phyloP scores from a whole-genome alignment of 2,329 filamentous ascomycete genomes.

The Cladosporium cucumerinum region DNA sequence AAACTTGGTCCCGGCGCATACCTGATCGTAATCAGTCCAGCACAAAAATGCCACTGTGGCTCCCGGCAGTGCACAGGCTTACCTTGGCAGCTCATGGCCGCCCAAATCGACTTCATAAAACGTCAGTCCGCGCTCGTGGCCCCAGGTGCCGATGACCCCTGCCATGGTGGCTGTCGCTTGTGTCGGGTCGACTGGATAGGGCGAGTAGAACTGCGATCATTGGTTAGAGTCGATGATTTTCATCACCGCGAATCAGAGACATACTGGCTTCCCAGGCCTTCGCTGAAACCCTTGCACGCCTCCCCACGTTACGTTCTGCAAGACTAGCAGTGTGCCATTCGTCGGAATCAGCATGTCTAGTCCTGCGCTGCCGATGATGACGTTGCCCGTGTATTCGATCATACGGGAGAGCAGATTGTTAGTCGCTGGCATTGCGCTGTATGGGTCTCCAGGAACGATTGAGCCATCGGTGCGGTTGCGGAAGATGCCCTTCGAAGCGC shows the following conservation, averaged over 20 bases:
- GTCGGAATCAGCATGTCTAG: constrained; percentile 49
- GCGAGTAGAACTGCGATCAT: constrained; percentile 37
- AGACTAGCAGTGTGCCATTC: constrained; percentile 50
- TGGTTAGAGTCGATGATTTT: not conserved
- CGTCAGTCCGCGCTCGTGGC: constrained; percentile 43
- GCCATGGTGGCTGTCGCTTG: constrained; percentile 37
- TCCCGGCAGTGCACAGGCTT: not conserved
- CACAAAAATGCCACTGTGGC: too few species aligned
- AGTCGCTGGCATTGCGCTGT: constrained; percentile 37
- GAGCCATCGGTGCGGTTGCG: constrained; percentile 22
- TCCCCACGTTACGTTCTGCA: constrained; percentile 56
- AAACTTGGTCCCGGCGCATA: constrained; percentile 44
- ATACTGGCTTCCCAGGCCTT: constrained; percentile 36
- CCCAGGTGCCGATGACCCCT: constrained; percentile 43
- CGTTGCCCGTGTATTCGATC: constrained; percentile 52
- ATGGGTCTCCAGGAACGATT: constrained; percentile 28
- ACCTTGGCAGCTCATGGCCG: constrained; percentile 42
- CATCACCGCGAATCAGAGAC: not conserved
- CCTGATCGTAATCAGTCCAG: constrained; percentile 19
- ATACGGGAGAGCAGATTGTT: constrained; percentile 43
- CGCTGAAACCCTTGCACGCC: constrained; percentile 46
- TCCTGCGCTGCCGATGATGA: constrained; percentile 48
- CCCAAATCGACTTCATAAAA: constrained; percentile 43
- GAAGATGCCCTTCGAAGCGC: constrained; percentile 21
- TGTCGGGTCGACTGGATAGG: constrained; percentile 44